Conservation (phyloP, 2,329 filamentous ascomycete species). For the Fusarium acutatum region DNA sequence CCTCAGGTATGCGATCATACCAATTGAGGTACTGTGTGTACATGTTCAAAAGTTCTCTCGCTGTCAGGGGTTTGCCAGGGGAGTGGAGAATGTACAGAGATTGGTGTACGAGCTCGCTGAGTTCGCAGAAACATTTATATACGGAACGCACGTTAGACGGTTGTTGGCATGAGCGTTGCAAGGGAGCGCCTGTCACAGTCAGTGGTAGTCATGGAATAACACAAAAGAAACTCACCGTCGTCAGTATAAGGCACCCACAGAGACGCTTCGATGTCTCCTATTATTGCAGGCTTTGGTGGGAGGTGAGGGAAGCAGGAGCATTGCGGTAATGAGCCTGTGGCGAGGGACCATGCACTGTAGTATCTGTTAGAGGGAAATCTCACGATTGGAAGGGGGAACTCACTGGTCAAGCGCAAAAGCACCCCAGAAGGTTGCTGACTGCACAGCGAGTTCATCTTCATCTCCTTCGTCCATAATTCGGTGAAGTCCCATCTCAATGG, state of each 20-base stretch:
- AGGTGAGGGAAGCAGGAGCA: conserved; percentile 65
- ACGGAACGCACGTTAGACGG: conserved; percentile 74
- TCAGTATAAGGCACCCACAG: conserved; percentile 68
- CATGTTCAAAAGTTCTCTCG: conserved; percentile 67
- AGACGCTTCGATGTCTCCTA: conserved; percentile 67
- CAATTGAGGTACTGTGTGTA: conserved; percentile 76
- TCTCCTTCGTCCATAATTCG: conserved; percentile 58
- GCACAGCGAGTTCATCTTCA: conserved; percentile 65
- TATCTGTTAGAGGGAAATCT: conserved; percentile 29
- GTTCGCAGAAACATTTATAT: conserved; percentile 73
- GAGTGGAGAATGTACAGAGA: conserved; percentile 78
- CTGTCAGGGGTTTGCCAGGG: conserved; percentile 71
- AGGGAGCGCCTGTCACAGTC: conserved; percentile 55
- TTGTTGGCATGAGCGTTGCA: conserved; percentile 66
- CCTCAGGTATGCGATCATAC: conserved; percentile 73
- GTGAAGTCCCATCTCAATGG: conserved; percentile 76
- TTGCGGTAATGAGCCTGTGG: conserved; percentile 68
- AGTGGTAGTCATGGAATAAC: background rate
- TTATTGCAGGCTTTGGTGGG: conserved; percentile 67
- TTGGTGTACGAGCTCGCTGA: conserved; percentile 78
- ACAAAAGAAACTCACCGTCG: conserved; percentile 56
- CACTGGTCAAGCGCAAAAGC: conserved; percentile 71
- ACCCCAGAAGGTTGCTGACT: conserved; percentile 69
- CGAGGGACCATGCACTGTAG: conserved; percentile 69
- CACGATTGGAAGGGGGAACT: conserved; percentile 41